These are phyloP conservation scores for Cenococcum geophilum DNA, from an alignment of 495 filamentous ascomycete genomes.

Conservation along the genomic window DNA sequence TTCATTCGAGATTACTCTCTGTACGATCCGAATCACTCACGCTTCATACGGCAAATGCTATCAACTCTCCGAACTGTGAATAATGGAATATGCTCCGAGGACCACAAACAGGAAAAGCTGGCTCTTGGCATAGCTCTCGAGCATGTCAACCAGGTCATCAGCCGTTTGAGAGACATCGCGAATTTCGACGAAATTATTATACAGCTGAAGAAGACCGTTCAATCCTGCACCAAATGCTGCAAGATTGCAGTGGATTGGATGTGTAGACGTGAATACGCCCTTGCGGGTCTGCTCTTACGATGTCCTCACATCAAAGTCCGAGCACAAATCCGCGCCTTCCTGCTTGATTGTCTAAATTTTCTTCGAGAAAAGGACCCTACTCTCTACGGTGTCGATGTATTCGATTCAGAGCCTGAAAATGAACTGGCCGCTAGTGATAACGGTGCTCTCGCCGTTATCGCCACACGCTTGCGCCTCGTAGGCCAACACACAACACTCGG, in stretches of 20 bases:
- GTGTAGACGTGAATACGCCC: slow-evolving; percentile 45
- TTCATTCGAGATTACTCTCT: slow-evolving; percentile 75
- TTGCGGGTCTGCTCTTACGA: slow-evolving; percentile 62
- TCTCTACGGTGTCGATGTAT: slow-evolving; percentile 18
- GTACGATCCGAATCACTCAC: slow-evolving; percentile 64
- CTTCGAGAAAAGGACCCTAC: slow-evolving; percentile 27
- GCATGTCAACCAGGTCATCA: slow-evolving; percentile 72
- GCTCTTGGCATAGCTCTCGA: slow-evolving; percentile 63
- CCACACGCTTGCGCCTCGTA: slow-evolving; percentile 3
- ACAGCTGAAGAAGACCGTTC: slow-evolving; percentile 50
- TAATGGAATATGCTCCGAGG: slow-evolving; percentile 43
- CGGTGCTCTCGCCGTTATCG: slow-evolving; percentile 11
- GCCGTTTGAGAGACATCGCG: slow-evolving; percentile 61
- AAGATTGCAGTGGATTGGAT: slow-evolving; percentile 60
- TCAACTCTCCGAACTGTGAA: slow-evolving; percentile 42
- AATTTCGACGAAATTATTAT: slow-evolving; percentile 54
- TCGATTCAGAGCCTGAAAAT: slow-evolving; percentile 22
- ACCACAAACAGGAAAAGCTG: slow-evolving; percentile 52
- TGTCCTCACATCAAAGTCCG: slow-evolving; percentile 58
- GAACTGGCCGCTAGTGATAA: slow-evolving; percentile 3
- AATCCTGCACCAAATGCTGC: slow-evolving; percentile 52
- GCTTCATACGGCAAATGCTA: slow-evolving; percentile 60
- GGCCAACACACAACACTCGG: slow-evolving; percentile 3
- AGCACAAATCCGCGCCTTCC: slow-evolving; percentile 40
- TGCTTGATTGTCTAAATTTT: slow-evolving; percentile 16